These are phyloP conservation scores for Heritiera littoralis DNA, from an alignment of 345 rosid species.

Conservation along the genomic window DNA sequence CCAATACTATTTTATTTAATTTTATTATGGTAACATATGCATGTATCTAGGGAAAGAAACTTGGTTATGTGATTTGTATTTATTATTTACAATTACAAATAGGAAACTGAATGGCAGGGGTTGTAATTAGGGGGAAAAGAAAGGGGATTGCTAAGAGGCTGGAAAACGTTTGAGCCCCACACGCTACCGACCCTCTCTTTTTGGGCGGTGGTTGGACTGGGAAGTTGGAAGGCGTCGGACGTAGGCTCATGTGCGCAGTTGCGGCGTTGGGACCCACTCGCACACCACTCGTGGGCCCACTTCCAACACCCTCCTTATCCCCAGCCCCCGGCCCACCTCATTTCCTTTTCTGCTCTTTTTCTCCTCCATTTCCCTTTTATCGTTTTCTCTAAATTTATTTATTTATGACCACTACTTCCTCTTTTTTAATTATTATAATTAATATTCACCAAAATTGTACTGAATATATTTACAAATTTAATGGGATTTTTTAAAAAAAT, in stretches of 20 bases:
- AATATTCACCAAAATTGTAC: not conserved
- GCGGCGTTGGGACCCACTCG: constrained; percentile 34
- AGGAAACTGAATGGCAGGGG: not conserved
- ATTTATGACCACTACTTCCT: not conserved
- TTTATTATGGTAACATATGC: too few relatives aligned
- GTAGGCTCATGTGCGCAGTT: constrained; percentile 32
- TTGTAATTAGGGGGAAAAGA: not conserved
- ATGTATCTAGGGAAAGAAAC: too few relatives aligned
- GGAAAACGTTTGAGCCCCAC: constrained; percentile 15
- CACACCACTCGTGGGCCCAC: constrained; percentile 3
- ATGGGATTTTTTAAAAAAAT: not conserved
- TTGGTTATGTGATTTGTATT: not conserved
- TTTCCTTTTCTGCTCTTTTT: not conserved
- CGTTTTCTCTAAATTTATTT: not conserved
- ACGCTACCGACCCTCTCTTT: constrained; percentile 27
- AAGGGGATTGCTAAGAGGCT: not conserved
- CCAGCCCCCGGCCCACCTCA: not conserved
- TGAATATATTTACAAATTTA: not conserved
- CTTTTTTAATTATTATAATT: not conserved
- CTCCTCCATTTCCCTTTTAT: too few relatives aligned
- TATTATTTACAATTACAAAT: not conserved
- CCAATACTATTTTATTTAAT: too few relatives aligned
- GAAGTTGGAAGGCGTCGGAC: constrained; percentile 34
- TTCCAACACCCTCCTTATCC: constrained; percentile 10
- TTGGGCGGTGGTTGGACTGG: constrained; percentile 27